phyloP scores from a whole-genome alignment of 768 basidiomycete genomes.

The Pleurotus tuber-regium region DNA sequence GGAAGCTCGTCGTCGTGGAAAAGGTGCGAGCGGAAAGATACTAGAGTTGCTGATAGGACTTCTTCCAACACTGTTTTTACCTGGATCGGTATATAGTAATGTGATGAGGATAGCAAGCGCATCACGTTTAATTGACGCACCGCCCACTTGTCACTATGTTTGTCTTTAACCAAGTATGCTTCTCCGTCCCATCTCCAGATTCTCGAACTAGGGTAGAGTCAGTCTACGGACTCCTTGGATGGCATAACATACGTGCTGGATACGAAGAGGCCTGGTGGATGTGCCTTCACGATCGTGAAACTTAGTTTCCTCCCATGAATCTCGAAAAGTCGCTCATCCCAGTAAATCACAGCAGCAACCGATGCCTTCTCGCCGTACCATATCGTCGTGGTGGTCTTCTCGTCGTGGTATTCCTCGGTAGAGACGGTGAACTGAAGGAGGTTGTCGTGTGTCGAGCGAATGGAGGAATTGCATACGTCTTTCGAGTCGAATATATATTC shows the following conservation, averaged over 20 bases:
- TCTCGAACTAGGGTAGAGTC: too few relatives aligned
- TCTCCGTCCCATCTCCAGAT: conserved; percentile 6
- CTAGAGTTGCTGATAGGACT: background rate
- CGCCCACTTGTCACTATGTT: background rate
- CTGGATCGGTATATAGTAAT: background rate
- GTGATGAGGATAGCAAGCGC: too few relatives aligned
- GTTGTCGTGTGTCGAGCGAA: background rate
- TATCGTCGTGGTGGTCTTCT: background rate
- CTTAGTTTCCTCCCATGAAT: conserved; percentile 4
- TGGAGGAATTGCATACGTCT: background rate
- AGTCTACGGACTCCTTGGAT: too few relatives aligned
- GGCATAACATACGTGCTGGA: background rate
- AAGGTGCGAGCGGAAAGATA: background rate
- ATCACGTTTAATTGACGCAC: background rate
- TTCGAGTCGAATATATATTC: background rate
- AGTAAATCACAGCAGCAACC: background rate
- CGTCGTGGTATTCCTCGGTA: background rate
- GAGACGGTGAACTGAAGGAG: background rate
- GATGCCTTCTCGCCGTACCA: background rate
- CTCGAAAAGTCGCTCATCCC: conserved; percentile 1
- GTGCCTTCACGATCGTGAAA: background rate
- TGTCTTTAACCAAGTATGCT: background rate
- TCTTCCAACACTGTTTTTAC: conserved; percentile 1
- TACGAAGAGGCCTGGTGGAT: background rate
- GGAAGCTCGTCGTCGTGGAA: conserved; percentile 3